Conservation (phyloP, 164 flowering plant species). For the Nymphaea colorata region DNA sequence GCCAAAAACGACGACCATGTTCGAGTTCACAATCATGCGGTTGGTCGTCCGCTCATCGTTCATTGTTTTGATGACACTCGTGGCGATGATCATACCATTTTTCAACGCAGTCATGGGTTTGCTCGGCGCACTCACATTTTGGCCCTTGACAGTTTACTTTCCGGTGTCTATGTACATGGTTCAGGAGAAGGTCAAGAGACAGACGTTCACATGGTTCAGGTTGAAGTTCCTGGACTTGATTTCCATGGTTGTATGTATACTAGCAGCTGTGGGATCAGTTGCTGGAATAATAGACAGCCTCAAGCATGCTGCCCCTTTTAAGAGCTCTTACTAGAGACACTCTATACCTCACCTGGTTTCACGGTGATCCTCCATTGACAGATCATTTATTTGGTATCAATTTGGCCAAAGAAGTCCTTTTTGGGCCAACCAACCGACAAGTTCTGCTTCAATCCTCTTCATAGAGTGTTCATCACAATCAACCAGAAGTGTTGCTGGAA, state of each 20-base stretch:
- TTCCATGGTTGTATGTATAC: conserved; percentile 3
- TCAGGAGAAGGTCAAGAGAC: conserved; percentile 6
- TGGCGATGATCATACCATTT: conserved; percentile 24
- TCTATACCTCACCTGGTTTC: neutral
- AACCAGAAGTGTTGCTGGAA: no score
- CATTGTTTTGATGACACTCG: conserved; percentile 17
- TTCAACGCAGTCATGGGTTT: conserved; percentile 10
- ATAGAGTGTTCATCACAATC: no score
- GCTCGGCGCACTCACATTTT: conserved; percentile 12
- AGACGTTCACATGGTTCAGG: conserved; percentile 8
- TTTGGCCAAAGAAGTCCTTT: no score
- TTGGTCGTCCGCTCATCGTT: conserved; percentile 10
- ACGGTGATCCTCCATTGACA: neutral
- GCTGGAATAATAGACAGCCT: conserved; percentile 10
- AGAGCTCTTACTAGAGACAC: neutral
- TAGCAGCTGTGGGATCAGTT: conserved; percentile 12
- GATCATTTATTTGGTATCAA: neutral
- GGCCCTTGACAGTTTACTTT: conserved; percentile 10
- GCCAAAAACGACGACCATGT: neutral
- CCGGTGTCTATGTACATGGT: conserved; percentile 13
- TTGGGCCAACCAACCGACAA: no score
- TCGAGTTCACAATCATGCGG: conserved; percentile 5
- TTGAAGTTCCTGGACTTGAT: conserved; percentile 8
- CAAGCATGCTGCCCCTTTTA: conserved; percentile 5
- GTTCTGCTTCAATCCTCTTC: no score